Base-by-base conservation (phyloP, 371 early-diverging fungal species). In the Apophysomyces variabilis region DNA sequence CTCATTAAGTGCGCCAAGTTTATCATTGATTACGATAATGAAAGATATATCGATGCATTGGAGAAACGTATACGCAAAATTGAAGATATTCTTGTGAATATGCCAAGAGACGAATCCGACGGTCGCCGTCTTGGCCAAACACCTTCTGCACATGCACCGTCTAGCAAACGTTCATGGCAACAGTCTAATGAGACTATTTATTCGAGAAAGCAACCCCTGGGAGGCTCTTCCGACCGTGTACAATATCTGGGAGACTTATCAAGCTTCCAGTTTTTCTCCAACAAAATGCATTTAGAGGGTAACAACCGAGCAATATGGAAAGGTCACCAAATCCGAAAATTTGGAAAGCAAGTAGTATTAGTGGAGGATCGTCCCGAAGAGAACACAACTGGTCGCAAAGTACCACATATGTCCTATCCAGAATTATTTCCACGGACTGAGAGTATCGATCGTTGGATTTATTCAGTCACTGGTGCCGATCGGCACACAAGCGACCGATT, bases 231-330 rank as follows among this genome's bases (percentile, higher is more conserved):
- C 1, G 77, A 82, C 58, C 60, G 68, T 58, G 75, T 82, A 1
- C 73, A 73, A 32, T 82, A 77, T 54, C 46, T 82, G 12, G 83
- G 83, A 2, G 83, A 82, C 26, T 61, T 79, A 39, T 79, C 79
- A 0, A 76, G 71, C 36, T 70, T 79, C 41, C 77, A 79, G 26
- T 70, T 82, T 54, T 76, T 82, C 16, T 78, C 78, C 12, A 74
- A 78, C 38, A 79, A 79, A 59, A 70, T 82, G 4, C 70, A 65
- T 7, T 46, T 82, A 11, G 74, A 78, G 41, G 69, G 69, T 5
- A 60, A 21, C 43, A 62, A 37, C 16, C 50, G 38, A 3, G 63
- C 13, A 47, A 73, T 44, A 67, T 66, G 64, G 67, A 74, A 72
- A 41, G 80, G 78, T 0, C 76, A 77, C 36, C 75, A 64, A 37